These are phyloP conservation scores for Phytophthora tubulina DNA, from an alignment of 352 stramenopile genomes.

Conservation along the genomic window DNA sequence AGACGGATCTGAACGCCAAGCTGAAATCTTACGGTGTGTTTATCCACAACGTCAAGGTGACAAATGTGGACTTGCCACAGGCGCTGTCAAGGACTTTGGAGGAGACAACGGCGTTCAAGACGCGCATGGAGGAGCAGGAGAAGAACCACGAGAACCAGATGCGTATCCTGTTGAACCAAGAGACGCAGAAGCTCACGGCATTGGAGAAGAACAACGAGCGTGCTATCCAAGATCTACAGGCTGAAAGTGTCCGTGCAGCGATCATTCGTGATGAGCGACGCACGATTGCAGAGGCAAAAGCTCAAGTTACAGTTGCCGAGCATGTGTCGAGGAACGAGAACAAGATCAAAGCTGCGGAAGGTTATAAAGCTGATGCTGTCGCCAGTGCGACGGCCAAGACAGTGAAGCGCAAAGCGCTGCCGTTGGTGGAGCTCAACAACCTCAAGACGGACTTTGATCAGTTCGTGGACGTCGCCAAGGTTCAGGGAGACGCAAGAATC, in stretches of 20 bases:
- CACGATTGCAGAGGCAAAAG: slow-evolving; percentile 77
- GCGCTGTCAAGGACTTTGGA: slow-evolving; percentile 77
- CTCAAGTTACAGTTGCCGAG: slow-evolving; percentile 78
- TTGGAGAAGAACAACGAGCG: slow-evolving; percentile 86
- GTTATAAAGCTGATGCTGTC: slow-evolving; percentile 74
- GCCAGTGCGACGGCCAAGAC: slow-evolving; percentile 61
- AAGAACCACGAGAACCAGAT: slow-evolving; percentile 92
- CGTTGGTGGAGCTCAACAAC: slow-evolving; percentile 65
- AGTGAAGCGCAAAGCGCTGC: slow-evolving; percentile 67
- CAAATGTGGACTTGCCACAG: slow-evolving; percentile 77
- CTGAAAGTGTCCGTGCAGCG: slow-evolving; percentile 66
- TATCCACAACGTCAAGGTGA: slow-evolving; percentile 92
- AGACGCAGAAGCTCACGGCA: slow-evolving; percentile 84
- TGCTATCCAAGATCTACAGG: slow-evolving; percentile 75
- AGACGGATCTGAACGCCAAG: slow-evolving; percentile 85
- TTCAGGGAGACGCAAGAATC: slow-evolving; percentile 69
- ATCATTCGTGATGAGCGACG: slow-evolving; percentile 87
- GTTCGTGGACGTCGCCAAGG: slow-evolving; percentile 71
- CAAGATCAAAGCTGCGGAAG: slow-evolving; percentile 75
- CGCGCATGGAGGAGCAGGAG: slow-evolving; percentile 89
- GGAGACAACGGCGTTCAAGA: slow-evolving; percentile 88
- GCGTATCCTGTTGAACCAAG: slow-evolving; percentile 85
- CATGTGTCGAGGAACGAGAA: slow-evolving; percentile 64
- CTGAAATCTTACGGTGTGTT: slow-evolving; percentile 77
- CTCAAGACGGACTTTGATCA: slow-evolving; percentile 73